phyloP scores from a whole-genome alignment of 306 rosid species.

The Citrullus colocynthis region DNA sequence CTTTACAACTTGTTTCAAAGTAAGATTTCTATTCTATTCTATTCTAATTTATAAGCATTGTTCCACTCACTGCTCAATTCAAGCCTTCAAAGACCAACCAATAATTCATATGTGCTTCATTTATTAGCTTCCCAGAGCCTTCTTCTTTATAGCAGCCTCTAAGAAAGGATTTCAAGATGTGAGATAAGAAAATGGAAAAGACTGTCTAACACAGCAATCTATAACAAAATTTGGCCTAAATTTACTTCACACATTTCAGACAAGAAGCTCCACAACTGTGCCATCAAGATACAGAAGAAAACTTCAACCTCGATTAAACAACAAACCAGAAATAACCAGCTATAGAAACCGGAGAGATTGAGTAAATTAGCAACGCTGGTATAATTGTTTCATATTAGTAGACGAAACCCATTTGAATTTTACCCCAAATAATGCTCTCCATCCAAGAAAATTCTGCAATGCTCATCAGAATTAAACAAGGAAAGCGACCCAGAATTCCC shows the following conservation, averaged over 20 bases:
- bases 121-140: background rate
- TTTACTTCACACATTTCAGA: background rate
- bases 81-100: background rate
- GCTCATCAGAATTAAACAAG: background rate
- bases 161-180: background rate
- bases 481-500: background rate
- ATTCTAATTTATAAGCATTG: background rate
- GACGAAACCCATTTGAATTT: background rate
- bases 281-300: background rate
- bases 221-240: background rate
- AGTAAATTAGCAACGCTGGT: too few relatives aligned
- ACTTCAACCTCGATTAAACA: background rate
- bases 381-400: background rate
- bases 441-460: background rate
- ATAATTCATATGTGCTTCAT: background rate
- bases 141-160: background rate
- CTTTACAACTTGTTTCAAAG: conserved; percentile 39
- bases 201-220: background rate
- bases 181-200: background rate
- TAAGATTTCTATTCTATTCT: background rate
- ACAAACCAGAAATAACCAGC: background rate
- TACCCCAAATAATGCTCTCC: background rate
- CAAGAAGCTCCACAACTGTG: background rate
- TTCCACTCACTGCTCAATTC: background rate
- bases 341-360: background rate